These are phyloP conservation scores for Penicillium bovifimosum DNA, from an alignment of 495 filamentous ascomycete species.

Conservation along the genomic window DNA sequence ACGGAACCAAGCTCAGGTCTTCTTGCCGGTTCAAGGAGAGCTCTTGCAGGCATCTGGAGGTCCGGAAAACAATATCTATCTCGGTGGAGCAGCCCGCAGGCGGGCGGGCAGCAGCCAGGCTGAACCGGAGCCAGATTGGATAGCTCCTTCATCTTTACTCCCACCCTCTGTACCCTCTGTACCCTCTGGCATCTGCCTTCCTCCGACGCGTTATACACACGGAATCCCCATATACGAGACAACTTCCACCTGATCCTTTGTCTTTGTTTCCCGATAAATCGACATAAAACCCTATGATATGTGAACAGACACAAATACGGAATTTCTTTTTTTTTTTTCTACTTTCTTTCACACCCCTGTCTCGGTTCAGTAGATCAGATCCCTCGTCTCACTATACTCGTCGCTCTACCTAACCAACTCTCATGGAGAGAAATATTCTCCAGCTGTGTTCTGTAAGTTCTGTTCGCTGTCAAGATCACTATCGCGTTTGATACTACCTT, in stretches of 20 bases:
- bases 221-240: background rate
- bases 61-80: constrained; percentile 24
- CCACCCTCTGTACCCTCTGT: constrained; percentile 11
- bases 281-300: too few relatives aligned
- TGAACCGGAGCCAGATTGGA: constrained; percentile 1
- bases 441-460: background rate
- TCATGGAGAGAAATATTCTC: background rate
- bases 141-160: constrained; percentile 18
- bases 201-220: constrained; percentile 1
- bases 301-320: too few relatives aligned
- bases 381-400: too few relatives aligned
- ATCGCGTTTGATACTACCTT: constrained; percentile 14
- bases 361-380: too few relatives aligned
- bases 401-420: background rate
- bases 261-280: too few relatives aligned
- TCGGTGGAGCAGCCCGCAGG: constrained; percentile 23
- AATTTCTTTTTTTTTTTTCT: too few relatives aligned
- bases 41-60: constrained; percentile 24
- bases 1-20: constrained; percentile 2
- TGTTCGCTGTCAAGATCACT: constrained; percentile 6
- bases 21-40: constrained; percentile 34
- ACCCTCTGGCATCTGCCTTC: background rate
- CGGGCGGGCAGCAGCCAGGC: constrained; percentile 9
- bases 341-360: too few relatives aligned
- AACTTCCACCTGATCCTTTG: background rate